Evolutionary conservation across 2,329 filamentous ascomycete species (phyloP).

Genomic region (Hymenoscyphus repandus): DNA sequence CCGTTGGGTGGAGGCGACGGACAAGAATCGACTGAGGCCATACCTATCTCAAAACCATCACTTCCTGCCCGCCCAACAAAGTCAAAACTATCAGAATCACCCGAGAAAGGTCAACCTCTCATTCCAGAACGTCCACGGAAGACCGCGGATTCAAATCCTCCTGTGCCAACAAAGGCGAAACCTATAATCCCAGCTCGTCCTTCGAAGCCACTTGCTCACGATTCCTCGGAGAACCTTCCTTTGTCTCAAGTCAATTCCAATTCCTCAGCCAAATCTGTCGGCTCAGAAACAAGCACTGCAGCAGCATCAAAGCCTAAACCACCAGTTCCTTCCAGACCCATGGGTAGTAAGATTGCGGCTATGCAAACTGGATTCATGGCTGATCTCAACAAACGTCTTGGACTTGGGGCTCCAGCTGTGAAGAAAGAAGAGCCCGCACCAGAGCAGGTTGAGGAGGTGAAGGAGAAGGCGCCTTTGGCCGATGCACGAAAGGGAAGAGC

Average conservation of each 20-base stretch:
- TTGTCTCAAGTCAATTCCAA: slow-evolving; percentile 23
- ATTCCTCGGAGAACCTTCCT: slow-evolving; percentile 30
- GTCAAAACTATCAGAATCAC: slow-evolving; percentile 24
- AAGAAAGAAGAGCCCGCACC: slow-evolving; percentile 65
- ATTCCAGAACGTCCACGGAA: slow-evolving; percentile 27
- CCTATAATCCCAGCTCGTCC: slow-evolving; percentile 58
- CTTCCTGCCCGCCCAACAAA: slow-evolving; percentile 51
- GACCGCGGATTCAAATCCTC: slow-evolving; percentile 16
- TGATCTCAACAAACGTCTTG: slow-evolving; percentile 84
- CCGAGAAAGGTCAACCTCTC: slow-evolving; percentile 27
- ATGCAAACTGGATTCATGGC: slow-evolving; percentile 89
- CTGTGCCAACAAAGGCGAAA: slow-evolving; percentile 50
- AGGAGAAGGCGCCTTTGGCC: slow-evolving; percentile 71
- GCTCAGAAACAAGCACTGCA: slow-evolving; percentile 38
- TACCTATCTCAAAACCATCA: slow-evolving; percentile 52
- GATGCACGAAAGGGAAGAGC: slow-evolving; percentile 91
- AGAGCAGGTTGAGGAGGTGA: slow-evolving; percentile 51
- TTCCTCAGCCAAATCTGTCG: slow-evolving; percentile 31
- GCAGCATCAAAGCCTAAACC: slow-evolving; percentile 69
- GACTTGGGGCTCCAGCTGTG: slow-evolving; percentile 74
- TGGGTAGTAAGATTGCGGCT: slow-evolving; percentile 81
- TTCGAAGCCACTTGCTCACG: slow-evolving; percentile 47
- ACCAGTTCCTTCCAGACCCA: slow-evolving; percentile 70
- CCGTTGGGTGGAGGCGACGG: slow-evolving; percentile 20
- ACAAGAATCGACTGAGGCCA: slow-evolving; percentile 19